Conservation (phyloP, 2,329 filamentous ascomycete genomes). For the Juglanconis sp. region DNA sequence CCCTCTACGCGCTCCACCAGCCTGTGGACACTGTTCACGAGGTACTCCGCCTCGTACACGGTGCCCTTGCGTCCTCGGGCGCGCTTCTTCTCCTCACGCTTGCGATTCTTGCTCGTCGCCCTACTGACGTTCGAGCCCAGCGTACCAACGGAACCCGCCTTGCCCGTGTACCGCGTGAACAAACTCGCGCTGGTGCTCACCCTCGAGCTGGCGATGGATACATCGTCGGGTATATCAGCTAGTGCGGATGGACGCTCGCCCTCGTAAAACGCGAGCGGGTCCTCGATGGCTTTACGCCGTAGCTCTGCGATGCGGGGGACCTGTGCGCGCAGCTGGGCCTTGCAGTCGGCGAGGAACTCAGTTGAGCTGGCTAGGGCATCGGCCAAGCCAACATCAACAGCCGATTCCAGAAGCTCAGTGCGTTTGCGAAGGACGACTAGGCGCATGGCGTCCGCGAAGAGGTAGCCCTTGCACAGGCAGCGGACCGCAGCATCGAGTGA, state of each 20-base stretch:
- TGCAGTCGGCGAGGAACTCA: constrained; percentile 91
- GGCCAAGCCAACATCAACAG: constrained; percentile 74
- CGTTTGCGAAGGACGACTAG: constrained; percentile 61
- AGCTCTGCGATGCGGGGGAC: constrained; percentile 83
- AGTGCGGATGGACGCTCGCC: constrained; percentile 53
- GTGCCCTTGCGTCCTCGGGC: constrained; percentile 93
- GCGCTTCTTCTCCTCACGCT: constrained; percentile 90
- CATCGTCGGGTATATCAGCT: constrained; percentile 71
- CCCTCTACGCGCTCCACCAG: constrained; percentile 79
- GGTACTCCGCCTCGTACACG: constrained; percentile 96
- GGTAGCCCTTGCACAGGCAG: constrained; percentile 82
- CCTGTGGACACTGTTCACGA: constrained; percentile 81
- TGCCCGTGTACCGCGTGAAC: constrained; percentile 88
- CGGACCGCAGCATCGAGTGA: constrained; percentile 68
- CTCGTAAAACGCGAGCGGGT: constrained; percentile 87
- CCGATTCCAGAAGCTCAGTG: constrained; percentile 59
- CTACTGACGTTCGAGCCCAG: constrained; percentile 70
- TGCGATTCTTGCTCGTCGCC: constrained; percentile 82
- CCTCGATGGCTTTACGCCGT: constrained; percentile 73
- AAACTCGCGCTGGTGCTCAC: constrained; percentile 80
- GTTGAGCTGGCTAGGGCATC: constrained; percentile 81
- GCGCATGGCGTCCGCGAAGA: constrained; percentile 86
- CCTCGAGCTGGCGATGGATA: constrained; percentile 81
- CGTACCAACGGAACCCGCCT: constrained; percentile 60
- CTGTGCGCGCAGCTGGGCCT: constrained; percentile 77